phyloP scores from a whole-genome alignment of 129 eudicot species.

The Flaveria linearis region DNA sequence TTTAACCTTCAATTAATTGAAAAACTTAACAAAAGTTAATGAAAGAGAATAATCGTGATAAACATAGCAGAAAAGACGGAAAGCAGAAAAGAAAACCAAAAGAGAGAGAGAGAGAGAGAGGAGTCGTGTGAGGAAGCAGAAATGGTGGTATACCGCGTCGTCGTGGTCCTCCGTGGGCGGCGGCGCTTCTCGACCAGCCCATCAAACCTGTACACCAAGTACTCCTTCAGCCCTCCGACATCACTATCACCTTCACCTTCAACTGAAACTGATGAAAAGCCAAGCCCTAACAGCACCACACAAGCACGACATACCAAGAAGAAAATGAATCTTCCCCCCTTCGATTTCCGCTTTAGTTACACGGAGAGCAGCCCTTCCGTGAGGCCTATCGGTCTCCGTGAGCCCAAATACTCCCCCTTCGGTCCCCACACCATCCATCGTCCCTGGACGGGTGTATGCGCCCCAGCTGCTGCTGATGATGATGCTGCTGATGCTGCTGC shows the following conservation, averaged over 20 bases:
- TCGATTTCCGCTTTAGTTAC: slow-evolving; percentile 90
- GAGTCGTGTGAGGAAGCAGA: too few species aligned
- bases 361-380: slow-evolving; percentile 61
- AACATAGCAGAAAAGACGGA: too few species aligned
- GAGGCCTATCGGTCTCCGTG: slow-evolving; percentile 86
- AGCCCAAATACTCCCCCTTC: slow-evolving; percentile 90
- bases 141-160: slow-evolving; percentile 28
- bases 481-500: too few species aligned
- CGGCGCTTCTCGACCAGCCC: slow-evolving; percentile 37
- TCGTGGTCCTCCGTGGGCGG: slow-evolving; percentile 20
- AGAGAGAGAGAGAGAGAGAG: too few species aligned
- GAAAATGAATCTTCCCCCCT: slow-evolving; percentile 30
- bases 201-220: slow-evolving; percentile 58
- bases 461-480: slow-evolving; percentile 43
- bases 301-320: too few species aligned
- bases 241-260: slow-evolving; percentile 34
- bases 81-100: too few species aligned
- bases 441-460: slow-evolving; percentile 87
- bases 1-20: too few species aligned
- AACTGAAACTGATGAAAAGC: too few species aligned
- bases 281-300: slow-evolving; percentile 2
- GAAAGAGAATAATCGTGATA: too few species aligned
- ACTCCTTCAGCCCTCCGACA: slow-evolving; percentile 61
- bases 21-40: too few species aligned
- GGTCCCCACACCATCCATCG: slow-evolving; percentile 76